phyloP scores from a whole-genome alignment of 495 filamentous ascomycete genomes.

The Hypoxylon perforatum region DNA sequence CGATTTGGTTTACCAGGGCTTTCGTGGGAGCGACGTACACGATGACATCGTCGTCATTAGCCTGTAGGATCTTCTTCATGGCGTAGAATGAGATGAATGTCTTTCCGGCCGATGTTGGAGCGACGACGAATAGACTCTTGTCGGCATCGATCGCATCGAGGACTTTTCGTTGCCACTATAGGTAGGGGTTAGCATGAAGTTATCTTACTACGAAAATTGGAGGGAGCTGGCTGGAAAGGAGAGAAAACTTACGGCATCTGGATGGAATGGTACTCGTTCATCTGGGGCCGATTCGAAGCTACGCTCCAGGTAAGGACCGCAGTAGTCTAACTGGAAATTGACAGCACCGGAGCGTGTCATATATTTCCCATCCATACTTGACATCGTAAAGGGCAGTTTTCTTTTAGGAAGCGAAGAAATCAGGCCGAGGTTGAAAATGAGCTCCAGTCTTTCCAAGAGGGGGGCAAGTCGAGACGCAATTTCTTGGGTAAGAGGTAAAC shows the following conservation, averaged over 20 bases:
- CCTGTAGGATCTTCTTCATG: constrained; percentile 77
- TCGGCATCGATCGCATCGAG: constrained; percentile 77
- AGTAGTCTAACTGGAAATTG: constrained; percentile 73
- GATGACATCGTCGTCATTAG: constrained; percentile 72
- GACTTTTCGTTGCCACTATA: constrained; percentile 82
- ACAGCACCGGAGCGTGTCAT: constrained; percentile 26
- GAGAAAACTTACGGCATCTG: too few species aligned
- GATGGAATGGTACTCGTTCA: constrained; percentile 72
- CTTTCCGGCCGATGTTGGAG: constrained; percentile 77
- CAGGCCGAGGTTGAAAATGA: background rate
- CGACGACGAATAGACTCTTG: constrained; percentile 77
- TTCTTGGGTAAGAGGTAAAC: constrained; percentile 1
- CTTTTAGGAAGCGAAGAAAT: background rate
- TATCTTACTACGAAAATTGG: too few species aligned
- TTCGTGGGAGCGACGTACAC: constrained; percentile 87
- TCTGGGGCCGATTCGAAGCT: constrained; percentile 75
- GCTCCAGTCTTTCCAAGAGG: background rate
- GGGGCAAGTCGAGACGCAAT: background rate
- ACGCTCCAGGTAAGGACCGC: constrained; percentile 79
- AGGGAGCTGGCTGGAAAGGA: too few species aligned
- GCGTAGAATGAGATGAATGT: constrained; percentile 77
- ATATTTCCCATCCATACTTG: background rate
- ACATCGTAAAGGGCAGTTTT: constrained; percentile 5
- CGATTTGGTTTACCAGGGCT: constrained; percentile 85
- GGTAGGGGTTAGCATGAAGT: too few species aligned